Evolutionary conservation across 768 basidiomycete genomes (phyloP).

Genomic region (Boletales sp.): DNA sequence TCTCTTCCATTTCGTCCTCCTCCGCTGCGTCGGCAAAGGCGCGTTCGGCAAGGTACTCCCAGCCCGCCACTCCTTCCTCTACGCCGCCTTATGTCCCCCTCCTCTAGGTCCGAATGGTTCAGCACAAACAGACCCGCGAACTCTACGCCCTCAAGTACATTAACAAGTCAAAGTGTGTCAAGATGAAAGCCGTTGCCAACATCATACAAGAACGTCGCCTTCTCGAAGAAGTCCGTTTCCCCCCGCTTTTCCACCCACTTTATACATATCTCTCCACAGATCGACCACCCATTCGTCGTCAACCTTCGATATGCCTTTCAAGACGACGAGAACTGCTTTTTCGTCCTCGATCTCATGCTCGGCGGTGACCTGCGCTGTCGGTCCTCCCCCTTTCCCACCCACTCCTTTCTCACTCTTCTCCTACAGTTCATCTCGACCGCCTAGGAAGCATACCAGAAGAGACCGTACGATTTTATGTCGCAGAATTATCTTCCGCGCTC

Average conservation of each 20-base stretch:
- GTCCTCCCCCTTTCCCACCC: constrained; percentile 20
- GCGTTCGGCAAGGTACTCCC: constrained; percentile 89
- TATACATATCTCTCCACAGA: constrained; percentile 40
- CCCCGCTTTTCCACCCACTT: neutral
- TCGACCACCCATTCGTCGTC: constrained; percentile 94
- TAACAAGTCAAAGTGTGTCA: constrained; percentile 96
- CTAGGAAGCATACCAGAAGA: constrained; percentile 72
- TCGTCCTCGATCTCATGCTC: constrained; percentile 95
- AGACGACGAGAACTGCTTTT: constrained; percentile 98
- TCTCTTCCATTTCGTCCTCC: constrained; percentile 93
- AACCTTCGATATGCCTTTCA: constrained; percentile 96
- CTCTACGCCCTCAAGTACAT: constrained; percentile 99
- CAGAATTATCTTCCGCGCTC: constrained; percentile 84
- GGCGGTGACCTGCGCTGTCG: constrained; percentile 91
- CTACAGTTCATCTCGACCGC: constrained; percentile 82
- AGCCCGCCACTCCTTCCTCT: neutral
- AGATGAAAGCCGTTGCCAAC: constrained; percentile 97
- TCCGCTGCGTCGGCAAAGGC: constrained; percentile 97
- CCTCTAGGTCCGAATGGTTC: constrained; percentile 91
- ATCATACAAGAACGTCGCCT: constrained; percentile 94
- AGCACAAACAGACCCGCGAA: constrained; percentile 97
- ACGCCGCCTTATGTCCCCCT: constrained; percentile 12
- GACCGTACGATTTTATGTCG: constrained; percentile 82
- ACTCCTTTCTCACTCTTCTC: constrained; percentile 1
- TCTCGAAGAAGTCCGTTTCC: constrained; percentile 78